Base-by-base conservation (phyloP, 352 stramenopile genomes). In the Phytophthora vignae region DNA sequence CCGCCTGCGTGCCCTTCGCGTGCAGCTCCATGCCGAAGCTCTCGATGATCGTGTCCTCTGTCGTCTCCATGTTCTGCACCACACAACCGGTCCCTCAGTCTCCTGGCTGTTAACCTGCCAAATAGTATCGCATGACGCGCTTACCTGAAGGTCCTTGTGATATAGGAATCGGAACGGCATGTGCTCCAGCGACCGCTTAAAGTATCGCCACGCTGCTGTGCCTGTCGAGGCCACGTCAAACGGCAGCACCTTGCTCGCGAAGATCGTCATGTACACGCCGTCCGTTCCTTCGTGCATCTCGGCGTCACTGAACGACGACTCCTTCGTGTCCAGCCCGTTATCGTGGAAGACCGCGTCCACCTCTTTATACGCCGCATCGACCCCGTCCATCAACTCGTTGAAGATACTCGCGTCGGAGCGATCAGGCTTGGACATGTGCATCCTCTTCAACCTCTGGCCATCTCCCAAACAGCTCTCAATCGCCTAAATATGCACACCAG, bases 41-140 rank as follows among this genome's bases (percentile, higher is more conserved):
- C 60, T 88, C 84, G 14, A 92, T 59, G 31, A 90, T 84, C 55
- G 77, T 86, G 42, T 90, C 78, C 46, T 90, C 82, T 5, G 78
- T 80, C 14, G 61, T 74, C 21, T 77, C 69, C 53, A 74, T 25
- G 8, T 71, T 77, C 69, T 79, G 31, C 25, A 52, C n/a, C 0
- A 29, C 55, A 21, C 3, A 17, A n/a, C 2, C 27, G 5, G 27
- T 31, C 27, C 50, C 3, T 49, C n/a, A 50, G 19, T 22, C 12
- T 49, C 12, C 8, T 17, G 10, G 31, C 11, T 19, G 21, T 55
- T 4, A 55, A 55, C 49, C 14, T 33, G 7, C 14, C 49, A 55
- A 33, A 4, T 11, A 11, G 12, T 25, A 8, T 60, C 33, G 21
- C 0, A 36, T 27, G 15, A 42, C 33, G 36, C 46, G 57, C 74